Evolutionary conservation across 2,329 filamentous ascomycete genomes (phyloP), one percentile per base, ranked within the genome.

Genomic region (Teratosphaeria gauchensis): DNA sequence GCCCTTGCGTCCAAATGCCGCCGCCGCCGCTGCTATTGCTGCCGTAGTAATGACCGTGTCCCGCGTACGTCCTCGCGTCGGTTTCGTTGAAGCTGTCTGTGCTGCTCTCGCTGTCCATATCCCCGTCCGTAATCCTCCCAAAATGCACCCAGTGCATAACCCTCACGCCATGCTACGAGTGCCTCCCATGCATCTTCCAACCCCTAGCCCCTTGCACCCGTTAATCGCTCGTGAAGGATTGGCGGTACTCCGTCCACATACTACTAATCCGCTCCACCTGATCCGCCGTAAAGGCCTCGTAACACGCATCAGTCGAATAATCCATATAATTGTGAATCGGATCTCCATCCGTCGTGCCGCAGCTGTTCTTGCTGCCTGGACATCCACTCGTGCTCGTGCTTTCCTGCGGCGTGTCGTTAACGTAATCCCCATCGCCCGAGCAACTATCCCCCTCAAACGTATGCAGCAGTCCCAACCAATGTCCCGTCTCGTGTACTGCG

Each of bases 241-340:
- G 52, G 54, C 76, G 67, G 66, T 75, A 77, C 63, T 76, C 72
- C 38, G 64, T 69, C 77, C 78, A 84, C 73, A 83, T 76, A 63
- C 68, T 77, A 63, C 75, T 71, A 76, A 84, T 82, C 56, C 81
- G 69, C 59, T 72, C 67, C 21, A 75, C 71, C 73, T 84, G 81
- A 46, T 74, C 71, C 1, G 71, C 65, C 6, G 80, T 82, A 62
- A 84, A 84, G 1, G 69, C 73, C 62, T 74, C 73, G 68, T 84
- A 83, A 62, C 81, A 84, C 21, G 73, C 75, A 73, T 84, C 82
- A 7, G 73, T 77, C 4, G 76, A 78, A 67, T 84, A 83, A 69
- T 84, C 82, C 82, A 84, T 84, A 64, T 79, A 84, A 65, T 84
- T 82, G 60, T 81, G 78, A 57, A 84, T 78, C 3, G 78, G 73